Base-by-base conservation (phyloP, 1,139 yeast genomes). In the Hemisphaericaspora xylanilytica region DNA sequence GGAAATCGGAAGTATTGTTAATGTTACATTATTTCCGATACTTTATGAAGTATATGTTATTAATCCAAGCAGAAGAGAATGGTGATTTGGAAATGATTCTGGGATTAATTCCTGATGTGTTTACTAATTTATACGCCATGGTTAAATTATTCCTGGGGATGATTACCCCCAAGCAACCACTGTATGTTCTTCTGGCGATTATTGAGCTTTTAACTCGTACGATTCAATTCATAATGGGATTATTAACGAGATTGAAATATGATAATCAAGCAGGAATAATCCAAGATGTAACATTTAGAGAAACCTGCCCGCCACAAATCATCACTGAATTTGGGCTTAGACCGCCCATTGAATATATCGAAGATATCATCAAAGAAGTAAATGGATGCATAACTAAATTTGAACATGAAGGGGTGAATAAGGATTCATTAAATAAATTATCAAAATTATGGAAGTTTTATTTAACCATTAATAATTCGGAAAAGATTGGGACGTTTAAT, bases 361-460 rank as follows among this genome's bases (percentile, higher is more conserved):
- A 28, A n/a, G 7, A 17, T 17, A n/a, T 28, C 8, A 16, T 28
- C 4, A 16, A 9, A 16, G 12, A 16, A 13, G 21, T 20, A 20
- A 6, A 5, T 5, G 8, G 8, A 20, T 20, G 21, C 8, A 20
- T 20, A 8, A 6, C 21, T 6, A 20, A 20, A 6, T 8, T 20
- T 20, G 21, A 20, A 20, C n/a, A n/a, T n/a, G n/a, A n/a, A n/a
- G n/a, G n/a, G n/a, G n/a, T n/a, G n/a, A 20, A 20, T 20, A 5
- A 57, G 32, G 59, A 49, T 3, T 56, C 56, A 38, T 47, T 59
- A 2, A 39, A 33, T n/a, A 61, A 65, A 39, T 47, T 67, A 8
- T 47, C 59, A 8, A 67, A 67, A 44, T 55, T 68, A 38, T 71
- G 77, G 77, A 61, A 58, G 33, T 69, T 70, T 38, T 70, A 70